Conservation (phyloP, 176 grass and related monocot species). For the Otatea glauca region DNA sequence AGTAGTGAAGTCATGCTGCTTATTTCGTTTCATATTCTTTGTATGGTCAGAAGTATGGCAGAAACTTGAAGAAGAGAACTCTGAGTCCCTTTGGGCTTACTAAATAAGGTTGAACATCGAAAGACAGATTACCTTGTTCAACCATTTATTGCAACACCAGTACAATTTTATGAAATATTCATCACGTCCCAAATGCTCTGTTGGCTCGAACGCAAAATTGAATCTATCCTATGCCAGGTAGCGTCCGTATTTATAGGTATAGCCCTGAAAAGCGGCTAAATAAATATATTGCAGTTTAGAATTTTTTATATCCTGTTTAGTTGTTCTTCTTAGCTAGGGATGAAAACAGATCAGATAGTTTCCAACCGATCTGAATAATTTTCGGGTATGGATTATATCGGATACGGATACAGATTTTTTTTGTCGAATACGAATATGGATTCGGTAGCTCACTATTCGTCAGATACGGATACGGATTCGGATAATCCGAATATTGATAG, state of each 20-base stretch:
- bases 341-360: too few relatives aligned
- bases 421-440: too few relatives aligned
- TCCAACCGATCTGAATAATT: too few relatives aligned
- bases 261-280: neutral
- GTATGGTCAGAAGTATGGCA: slow-evolving; percentile 89
- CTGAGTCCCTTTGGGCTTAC: slow-evolving; percentile 91
- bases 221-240: slow-evolving; percentile 85
- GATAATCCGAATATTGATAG: too few relatives aligned
- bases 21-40: slow-evolving; percentile 36
- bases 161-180: slow-evolving; percentile 89
- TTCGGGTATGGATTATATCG: too few relatives aligned
- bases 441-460: too few relatives aligned
- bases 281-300: slow-evolving; percentile 5
- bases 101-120: slow-evolving; percentile 95
- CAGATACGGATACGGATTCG: too few relatives aligned
- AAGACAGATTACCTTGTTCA: slow-evolving; percentile 91
- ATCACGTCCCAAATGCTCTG: slow-evolving; percentile 59
- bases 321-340: too few relatives aligned
- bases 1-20: neutral
- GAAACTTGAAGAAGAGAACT: slow-evolving; percentile 98
- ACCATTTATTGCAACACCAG: slow-evolving; percentile 89
- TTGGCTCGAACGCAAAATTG: slow-evolving; percentile 80
- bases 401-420: too few relatives aligned
- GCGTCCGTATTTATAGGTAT: slow-evolving; percentile 33
- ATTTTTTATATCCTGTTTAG: too few relatives aligned